Base-by-base conservation (phyloP, 2,329 filamentous ascomycete genomes). In the Leptographium flavum region DNA sequence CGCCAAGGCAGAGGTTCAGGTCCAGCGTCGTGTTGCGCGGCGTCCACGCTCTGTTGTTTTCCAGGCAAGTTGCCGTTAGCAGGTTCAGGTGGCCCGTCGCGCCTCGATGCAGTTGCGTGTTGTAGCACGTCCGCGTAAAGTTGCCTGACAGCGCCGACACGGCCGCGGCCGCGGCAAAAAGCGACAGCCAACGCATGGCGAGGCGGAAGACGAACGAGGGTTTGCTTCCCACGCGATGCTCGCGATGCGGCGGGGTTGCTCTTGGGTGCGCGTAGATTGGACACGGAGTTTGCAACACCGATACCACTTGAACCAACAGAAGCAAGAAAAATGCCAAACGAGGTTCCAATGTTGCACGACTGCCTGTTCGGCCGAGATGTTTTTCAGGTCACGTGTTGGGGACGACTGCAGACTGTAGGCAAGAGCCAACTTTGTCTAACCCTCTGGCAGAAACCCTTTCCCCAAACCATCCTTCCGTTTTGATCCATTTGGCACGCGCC, bases 1-100 rank as follows among this genome's bases (percentile, higher is more conserved):
- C 45, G 21, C 53, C 52, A 1, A 55, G 13, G 15, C 53, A 55
- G 2, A 52, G 45, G 37, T 54, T 52, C 15, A 55, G 43, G 31
- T 55, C 52, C 14, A 55, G 45, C 3, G 45, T 41, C 19, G 48
- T 23, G 31, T 44, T 42, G 17, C 8, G 25, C 10, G 6, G 6
- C 5, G 35, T 31, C 3, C 13, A 10, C 10, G 3, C 17, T 4
- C n/a, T 8, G 23, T 27, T 30, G 3, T 38, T 14, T n/a, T 11
- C 17, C 5, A 13, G 2, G 32, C 51, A 52, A 2, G 31, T 31
- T 13, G 46, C 50, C 3, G 31, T 35, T 17, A 52, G 42, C 11
- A 45, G 31, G 36, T 48, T 44, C 15, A 43, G 42, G 5, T 37
- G 11, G 10, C 45, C 32, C 3, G 17, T 38, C 7, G 21, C 30